Conservation (phyloP, 176 grass and related monocot species). For the Oryza officinalis region DNA sequence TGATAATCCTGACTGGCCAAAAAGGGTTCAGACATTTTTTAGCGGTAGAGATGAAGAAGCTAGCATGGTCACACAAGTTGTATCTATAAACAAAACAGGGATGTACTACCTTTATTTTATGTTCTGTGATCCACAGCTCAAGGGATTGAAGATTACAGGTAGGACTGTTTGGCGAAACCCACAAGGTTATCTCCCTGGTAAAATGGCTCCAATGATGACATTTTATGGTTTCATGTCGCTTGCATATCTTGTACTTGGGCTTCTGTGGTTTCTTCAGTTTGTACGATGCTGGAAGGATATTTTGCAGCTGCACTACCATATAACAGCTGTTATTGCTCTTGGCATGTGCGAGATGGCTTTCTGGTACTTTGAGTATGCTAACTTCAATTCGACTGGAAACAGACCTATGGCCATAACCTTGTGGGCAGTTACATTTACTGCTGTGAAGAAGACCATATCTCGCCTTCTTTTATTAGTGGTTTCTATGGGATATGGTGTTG, state of each 20-base stretch:
- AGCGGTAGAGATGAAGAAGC: constrained; percentile 69
- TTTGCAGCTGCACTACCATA: constrained; percentile 95
- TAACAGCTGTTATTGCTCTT: constrained; percentile 94
- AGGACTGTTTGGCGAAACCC: constrained; percentile 98
- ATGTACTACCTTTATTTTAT: constrained; percentile 99
- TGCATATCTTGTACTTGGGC: constrained; percentile 90
- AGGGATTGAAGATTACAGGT: constrained; percentile 73
- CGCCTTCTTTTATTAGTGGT: constrained; percentile 92
- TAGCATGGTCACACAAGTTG: constrained; percentile 58
- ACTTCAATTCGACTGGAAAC: constrained; percentile 88
- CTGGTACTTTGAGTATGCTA: constrained; percentile 98
- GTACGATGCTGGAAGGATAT: constrained; percentile 85
- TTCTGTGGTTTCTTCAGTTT: constrained; percentile 94
- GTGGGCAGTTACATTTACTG: constrained; percentile 98
- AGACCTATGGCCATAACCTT: constrained; percentile 95
- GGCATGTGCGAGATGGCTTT: constrained; percentile 99
- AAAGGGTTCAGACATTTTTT: constrained; percentile 95
- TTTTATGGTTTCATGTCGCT: constrained; percentile 98
- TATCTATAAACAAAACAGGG: constrained; percentile 79
- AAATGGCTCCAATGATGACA: constrained; percentile 95
- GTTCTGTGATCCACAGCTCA: constrained; percentile 94
- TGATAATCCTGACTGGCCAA: constrained; percentile 82
- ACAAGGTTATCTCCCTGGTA: constrained; percentile 97
- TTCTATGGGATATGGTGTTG: constrained; percentile 93
- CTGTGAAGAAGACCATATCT: constrained; percentile 96